Evolutionary conservation across 176 grass and related monocot genomes (phyloP), one percentile per base, ranked within the genome.

Genomic region (Puya raimondii): DNA sequence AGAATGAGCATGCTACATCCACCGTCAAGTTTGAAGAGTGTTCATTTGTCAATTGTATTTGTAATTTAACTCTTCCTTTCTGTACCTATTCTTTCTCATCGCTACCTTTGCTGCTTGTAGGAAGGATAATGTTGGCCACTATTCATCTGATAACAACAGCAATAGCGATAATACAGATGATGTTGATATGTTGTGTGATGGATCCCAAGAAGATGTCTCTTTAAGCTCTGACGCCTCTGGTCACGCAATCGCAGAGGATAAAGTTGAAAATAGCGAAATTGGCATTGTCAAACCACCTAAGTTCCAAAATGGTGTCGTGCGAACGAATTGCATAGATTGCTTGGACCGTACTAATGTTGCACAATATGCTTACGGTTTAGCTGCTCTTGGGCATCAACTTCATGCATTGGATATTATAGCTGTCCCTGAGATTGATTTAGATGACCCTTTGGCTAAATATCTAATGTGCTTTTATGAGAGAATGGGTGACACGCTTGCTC

Each of bases 261-360:
- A 78, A 87, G 17, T 23, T 72, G 82, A 80, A 64, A 84, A 78
- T 26, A 74, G 65, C 53, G 81, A 67, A 79, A 23, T 64, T 16
- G 52, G 75, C 48, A 57, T 23, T 16, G 61, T 72, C 66, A 86
- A 85, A 71, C 67, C 74, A 61, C 77, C 84, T 16, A 89, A 70
- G 63, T 83, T 96, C 48, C 93, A 96, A 65, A 87, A 81, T 49
- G 93, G 93, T 70, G 79, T 96, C 23, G 69, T 96, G 20, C 83
- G 93, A 64, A 90, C 93, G 20, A 96, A 96, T 79, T 96, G 93
- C 77, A 92, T 96, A 57, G 93, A 96, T 54, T 96, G 93, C 61
- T 78, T 96, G 68, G 93, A 96, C 81, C 93, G 93, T 63, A 96
- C 93, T 59, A 96, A 92, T 85, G 93, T 96, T 65, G 93, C 93